Conservation (phyloP, 352 stramenopile genomes). For the Phytopythium mirpurense region DNA sequence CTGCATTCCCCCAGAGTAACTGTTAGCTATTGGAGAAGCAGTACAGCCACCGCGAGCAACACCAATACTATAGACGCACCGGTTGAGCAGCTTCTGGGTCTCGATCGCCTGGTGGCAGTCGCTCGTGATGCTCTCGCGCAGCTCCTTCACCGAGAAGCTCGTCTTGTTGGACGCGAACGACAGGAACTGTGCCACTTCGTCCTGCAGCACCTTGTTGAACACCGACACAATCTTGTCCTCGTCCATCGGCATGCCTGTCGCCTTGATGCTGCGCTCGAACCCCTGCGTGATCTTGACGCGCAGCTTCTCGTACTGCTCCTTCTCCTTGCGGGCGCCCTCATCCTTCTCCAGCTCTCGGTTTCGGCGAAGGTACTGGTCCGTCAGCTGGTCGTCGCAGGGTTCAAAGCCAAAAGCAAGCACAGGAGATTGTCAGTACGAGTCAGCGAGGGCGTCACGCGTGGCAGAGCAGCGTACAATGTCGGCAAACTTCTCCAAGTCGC, state of each 20-base stretch:
- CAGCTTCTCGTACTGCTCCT: conserved; percentile 57
- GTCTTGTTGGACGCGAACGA: conserved; percentile 34
- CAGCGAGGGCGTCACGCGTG: neutral
- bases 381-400: conserved; percentile 29
- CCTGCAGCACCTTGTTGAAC: conserved; percentile 52
- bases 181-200: conserved; percentile 56
- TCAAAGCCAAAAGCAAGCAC: neutral
- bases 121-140: conserved; percentile 50
- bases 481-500: conserved; percentile 67
- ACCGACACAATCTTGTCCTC: conserved; percentile 61
- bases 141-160: conserved; percentile 35
- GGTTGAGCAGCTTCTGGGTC: conserved; percentile 72
- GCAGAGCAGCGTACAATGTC: conserved; percentile 50
- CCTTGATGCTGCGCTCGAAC: conserved; percentile 53
- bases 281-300: conserved; percentile 41
- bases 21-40: neutral
- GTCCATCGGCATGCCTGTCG: conserved; percentile 45
- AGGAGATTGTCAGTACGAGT: neutral
- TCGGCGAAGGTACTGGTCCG: conserved; percentile 59
- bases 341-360: conserved; percentile 65
- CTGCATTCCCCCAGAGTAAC: conserved; percentile 15
- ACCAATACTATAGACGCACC: conserved; percentile 17
- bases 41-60: neutral
- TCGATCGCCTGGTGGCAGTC: conserved; percentile 57
- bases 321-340: conserved; percentile 45